phyloP scores from a whole-genome alignment of 2,329 filamentous ascomycete species.

The Acarospora socialis region DNA sequence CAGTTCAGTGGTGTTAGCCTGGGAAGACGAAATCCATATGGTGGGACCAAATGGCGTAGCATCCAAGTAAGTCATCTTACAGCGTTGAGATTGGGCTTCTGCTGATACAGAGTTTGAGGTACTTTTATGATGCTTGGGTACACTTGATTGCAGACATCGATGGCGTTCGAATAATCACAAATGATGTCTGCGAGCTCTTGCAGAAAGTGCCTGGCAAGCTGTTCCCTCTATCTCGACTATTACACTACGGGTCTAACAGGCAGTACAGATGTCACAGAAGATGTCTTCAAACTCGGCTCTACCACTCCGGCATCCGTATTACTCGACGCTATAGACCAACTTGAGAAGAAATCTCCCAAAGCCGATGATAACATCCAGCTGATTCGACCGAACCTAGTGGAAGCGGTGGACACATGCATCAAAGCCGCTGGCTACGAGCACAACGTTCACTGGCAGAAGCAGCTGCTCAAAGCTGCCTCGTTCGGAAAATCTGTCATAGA shows the following conservation, averaged over 20 bases:
- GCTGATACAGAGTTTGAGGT: conserved; percentile 33
- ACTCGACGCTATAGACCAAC: conserved; percentile 76
- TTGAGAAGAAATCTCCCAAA: conserved; percentile 89
- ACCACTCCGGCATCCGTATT: conserved; percentile 84
- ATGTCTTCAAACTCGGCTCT: conserved; percentile 79
- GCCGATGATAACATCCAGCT: conserved; percentile 96
- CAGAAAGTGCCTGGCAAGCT: conserved; percentile 62
- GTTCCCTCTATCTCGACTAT: conserved; percentile 5
- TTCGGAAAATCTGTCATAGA: conserved; percentile 97
- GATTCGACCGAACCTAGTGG: conserved; percentile 72
- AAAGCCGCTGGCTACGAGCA: conserved; percentile 89
- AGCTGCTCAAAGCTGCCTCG: conserved; percentile 86
- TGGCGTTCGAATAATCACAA: conserved; percentile 79
- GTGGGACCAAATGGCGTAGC: conserved; percentile 72
- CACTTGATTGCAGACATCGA: conserved; percentile 80
- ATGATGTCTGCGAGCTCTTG: conserved; percentile 93
- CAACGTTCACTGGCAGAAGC: conserved; percentile 82
- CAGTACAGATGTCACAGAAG: conserved; percentile 53
- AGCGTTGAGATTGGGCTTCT: neutral
- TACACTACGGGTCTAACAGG: conserved; percentile 3
- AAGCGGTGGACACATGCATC: conserved; percentile 88
- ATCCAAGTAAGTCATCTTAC: conserved; percentile 33
- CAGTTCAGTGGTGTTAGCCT: conserved; percentile 82
- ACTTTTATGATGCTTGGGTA: conserved; percentile 82
- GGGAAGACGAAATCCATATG: conserved; percentile 95